A percentile compares a stretch with the other conserved stretches of the same genome.
phyloP scores from a whole-genome alignment of 163 green algal species.

The Scenedesmus sp. region DNA sequence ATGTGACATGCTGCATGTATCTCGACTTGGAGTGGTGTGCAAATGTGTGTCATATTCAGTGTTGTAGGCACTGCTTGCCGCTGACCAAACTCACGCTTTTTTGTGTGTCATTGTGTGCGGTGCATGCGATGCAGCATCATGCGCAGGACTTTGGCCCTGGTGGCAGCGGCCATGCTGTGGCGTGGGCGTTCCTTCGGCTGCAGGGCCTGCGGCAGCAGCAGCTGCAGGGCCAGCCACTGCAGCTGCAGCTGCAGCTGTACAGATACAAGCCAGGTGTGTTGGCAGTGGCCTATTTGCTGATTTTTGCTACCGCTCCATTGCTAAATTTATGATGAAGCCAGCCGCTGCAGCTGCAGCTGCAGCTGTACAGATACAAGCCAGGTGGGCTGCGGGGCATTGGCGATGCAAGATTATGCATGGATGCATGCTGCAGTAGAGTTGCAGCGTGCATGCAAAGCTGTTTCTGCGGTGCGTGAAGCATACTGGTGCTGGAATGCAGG shows the following conservation, averaged over 20 bases:
- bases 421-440: too few species aligned
- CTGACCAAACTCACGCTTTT: neutral
- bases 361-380: conserved; percentile 27
- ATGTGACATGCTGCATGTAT: neutral
- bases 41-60: neutral
- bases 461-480: too few species aligned
- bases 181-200: conserved; percentile 40
- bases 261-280: conserved; percentile 8
- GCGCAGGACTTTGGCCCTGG: neutral
- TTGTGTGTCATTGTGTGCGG: neutral
- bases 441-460: too few species aligned
- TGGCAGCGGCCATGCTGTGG: conserved; percentile 14
- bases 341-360: conserved; percentile 21
- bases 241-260: conserved; percentile 38
- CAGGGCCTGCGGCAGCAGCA: conserved; percentile 19
- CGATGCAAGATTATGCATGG: too few species aligned
- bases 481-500: too few species aligned
- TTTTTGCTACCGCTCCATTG: too few species aligned
- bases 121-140: neutral
- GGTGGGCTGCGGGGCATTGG: neutral
- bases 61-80: neutral
- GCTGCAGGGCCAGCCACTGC: conserved; percentile 8
- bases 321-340: too few species aligned
- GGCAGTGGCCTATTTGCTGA: too few species aligned
- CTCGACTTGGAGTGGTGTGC: neutral